Evolutionary conservation across 2,329 filamentous ascomycete genomes (phyloP), one percentile per base, ranked within the genome.

Genomic region (Trichoderma gracile): DNA sequence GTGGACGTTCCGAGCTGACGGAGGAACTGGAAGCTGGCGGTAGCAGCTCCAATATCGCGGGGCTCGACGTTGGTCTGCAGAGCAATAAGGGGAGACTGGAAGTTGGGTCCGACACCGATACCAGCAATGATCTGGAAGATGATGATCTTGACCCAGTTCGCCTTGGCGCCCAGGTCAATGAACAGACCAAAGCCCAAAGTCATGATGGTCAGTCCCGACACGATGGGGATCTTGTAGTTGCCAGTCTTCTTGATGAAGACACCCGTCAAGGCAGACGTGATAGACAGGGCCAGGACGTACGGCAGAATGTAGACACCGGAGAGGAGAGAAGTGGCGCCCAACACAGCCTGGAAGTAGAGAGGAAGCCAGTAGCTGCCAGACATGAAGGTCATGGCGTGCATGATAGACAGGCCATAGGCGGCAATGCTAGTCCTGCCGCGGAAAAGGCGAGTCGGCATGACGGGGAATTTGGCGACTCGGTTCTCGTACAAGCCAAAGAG

Each of bases 341-440:
- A 81, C 58, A 91, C 87, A 58, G 88, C 84, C 77, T 96, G 92
- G 77, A 93, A 94, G 79, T 96, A 97, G 2, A 96, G 82, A 0
- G 92, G 92, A 5, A 96, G 81, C 78, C 90, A 96, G 80, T 94
- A 96, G 67, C 85, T 86, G 33, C 85, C 86, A 0, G 89, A 85
- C 71, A 94, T 92, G 79, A 94, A 94, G 68, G 90, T 86, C 69
- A 89, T 84, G 50, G 89, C 89, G 74, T 96, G 91, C 67, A 85
- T 82, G 77, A 92, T 92, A 69, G 87, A 88, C 49, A 90, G 80
- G 3, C 78, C 76, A 15, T 93, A 85, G 3, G 86, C 81, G 9
- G 89, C 86, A 33, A 89, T 72, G 73, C 91, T 93, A 33, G 86
- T 89, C 42, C 80, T 77, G 50, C 84, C 81, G 40, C 79, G 80